A percentile compares a stretch with the other conserved stretches of the same genome.
phyloP scores from a whole-genome alignment of 257 asterid genomes.

The Solanum pinnatisectum region DNA sequence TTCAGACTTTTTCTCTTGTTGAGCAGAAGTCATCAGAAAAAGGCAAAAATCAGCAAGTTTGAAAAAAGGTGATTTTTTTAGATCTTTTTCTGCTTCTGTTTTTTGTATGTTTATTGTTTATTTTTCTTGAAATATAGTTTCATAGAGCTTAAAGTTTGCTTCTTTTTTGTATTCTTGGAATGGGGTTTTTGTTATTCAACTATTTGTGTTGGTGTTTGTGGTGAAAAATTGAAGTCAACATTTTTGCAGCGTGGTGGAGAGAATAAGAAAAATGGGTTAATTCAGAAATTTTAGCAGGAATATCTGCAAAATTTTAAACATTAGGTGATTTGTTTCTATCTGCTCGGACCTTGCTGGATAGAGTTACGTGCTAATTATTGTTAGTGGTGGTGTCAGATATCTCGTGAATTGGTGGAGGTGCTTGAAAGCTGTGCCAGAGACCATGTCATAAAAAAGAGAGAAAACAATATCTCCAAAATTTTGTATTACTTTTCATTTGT shows the following conservation, averaged over 20 bases:
- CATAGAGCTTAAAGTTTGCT: neutral
- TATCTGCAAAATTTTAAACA: neutral
- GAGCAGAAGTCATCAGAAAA: neutral
- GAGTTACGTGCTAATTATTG: neutral
- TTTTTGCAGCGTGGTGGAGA: neutral
- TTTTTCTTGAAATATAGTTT: neutral
- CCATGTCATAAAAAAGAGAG: neutral
- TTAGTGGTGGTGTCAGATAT: neutral
- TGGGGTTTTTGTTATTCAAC: neutral
- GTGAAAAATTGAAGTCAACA: neutral
- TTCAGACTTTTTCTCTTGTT: neutral
- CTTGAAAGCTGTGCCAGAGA: accelerated
- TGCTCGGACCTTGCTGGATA: neutral
- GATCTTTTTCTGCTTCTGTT: neutral
- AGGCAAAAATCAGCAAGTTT: neutral
- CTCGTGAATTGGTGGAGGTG: neutral
- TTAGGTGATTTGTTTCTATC: neutral
- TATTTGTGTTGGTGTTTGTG: neutral
- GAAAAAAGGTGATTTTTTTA: neutral
- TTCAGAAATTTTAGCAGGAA: neutral
- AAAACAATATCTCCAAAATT: neutral
- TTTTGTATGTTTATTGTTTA: neutral
- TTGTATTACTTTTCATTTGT: neutral
- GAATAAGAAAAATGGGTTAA: neutral
- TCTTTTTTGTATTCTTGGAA: neutral